Conservation (phyloP, 352 stramenopile genomes). For the Pelagophyceae sp. region DNA sequence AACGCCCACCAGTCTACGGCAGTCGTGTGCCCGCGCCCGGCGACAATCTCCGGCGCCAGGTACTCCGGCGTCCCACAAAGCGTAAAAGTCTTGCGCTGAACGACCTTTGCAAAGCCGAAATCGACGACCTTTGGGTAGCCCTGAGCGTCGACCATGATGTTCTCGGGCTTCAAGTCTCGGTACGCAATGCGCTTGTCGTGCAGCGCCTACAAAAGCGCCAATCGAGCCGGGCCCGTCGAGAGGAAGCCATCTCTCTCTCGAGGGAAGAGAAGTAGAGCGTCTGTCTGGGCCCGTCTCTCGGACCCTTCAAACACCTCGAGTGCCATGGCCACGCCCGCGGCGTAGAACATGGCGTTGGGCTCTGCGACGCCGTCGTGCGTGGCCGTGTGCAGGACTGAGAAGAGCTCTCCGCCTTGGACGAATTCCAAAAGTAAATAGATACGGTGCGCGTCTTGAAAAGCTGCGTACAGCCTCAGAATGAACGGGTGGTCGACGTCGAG, state of each 20-base stretch:
- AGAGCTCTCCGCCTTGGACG: constrained; percentile 93
- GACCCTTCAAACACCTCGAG: no score
- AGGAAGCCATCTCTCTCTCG: no score
- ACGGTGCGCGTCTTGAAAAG: constrained; percentile 83
- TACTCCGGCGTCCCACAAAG: constrained; percentile 88
- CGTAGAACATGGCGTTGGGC: constrained; percentile 62
- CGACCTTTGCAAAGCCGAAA: constrained; percentile 82
- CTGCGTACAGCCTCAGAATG: constrained; percentile 88
- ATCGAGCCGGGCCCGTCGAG: no score
- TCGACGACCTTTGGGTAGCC: constrained; percentile 84
- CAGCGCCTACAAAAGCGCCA: constrained; percentile 75
- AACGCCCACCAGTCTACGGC: constrained; percentile 90
- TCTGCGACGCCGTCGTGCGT: constrained; percentile 54
- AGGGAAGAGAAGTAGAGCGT: no score
- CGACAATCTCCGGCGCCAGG: constrained; percentile 73
- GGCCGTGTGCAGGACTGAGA: constrained; percentile 76
- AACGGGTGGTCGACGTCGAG: constrained; percentile 90
- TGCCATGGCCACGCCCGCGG: constrained; percentile 43
- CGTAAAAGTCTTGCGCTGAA: constrained; percentile 79
- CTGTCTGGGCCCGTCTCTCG: no score
- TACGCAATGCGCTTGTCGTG: constrained; percentile 83
- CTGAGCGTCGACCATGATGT: constrained; percentile 81
- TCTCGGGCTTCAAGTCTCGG: constrained; percentile 89
- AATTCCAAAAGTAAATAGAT: constrained; percentile 97
- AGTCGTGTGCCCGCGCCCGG: constrained; percentile 78